phyloP scores from a whole-genome alignment of 176 grass and related monocot species.

The Themeda triandra region DNA sequence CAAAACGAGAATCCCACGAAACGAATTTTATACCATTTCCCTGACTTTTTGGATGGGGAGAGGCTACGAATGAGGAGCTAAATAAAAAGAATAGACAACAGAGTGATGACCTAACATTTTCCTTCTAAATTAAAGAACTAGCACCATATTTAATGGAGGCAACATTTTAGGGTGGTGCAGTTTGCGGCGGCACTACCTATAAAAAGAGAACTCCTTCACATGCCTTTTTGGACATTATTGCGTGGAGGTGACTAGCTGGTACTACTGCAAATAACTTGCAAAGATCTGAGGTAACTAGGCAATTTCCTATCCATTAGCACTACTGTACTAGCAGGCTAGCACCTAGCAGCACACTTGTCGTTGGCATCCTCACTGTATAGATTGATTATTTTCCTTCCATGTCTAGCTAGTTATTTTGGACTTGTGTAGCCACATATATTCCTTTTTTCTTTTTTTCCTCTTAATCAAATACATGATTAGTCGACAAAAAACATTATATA shows the following conservation, averaged over 20 bases:
- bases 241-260: neutral
- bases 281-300: neutral
- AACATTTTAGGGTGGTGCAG: neutral
- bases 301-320: neutral
- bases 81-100: neutral
- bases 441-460: neutral
- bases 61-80: neutral
- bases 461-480: no score
- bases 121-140: neutral
- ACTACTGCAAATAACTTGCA: neutral
- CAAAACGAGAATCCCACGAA: neutral
- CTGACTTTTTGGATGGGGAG: neutral
- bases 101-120: neutral
- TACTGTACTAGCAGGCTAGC: neutral
- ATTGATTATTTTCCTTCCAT: neutral
- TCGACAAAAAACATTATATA: no score
- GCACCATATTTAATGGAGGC: neutral
- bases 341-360: neutral
- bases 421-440: no score
- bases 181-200: neutral
- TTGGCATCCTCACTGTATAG: neutral
- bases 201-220: neutral
- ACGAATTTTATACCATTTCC: neutral
- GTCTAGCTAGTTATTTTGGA: neutral
- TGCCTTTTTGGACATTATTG: neutral